These are phyloP conservation scores for Cubamyces lactineus DNA, from an alignment of 768 basidiomycete species.

Conservation along the genomic window DNA sequence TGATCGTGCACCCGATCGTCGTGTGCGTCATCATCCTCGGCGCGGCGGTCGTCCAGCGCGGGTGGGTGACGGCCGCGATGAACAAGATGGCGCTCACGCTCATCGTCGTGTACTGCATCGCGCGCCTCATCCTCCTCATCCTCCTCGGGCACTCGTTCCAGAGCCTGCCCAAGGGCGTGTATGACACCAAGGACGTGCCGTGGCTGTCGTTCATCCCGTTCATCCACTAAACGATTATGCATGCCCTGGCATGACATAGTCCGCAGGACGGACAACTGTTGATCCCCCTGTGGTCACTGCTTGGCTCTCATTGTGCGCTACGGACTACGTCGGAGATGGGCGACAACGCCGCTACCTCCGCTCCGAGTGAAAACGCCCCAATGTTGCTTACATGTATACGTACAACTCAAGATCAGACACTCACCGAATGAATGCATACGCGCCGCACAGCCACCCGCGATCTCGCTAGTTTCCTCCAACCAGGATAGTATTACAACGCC, in stretches of 20 bases:
- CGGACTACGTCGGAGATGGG: no score
- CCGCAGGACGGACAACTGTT: no score
- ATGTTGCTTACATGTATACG: no score
- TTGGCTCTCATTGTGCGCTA: no score
- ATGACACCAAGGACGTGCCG: conserved; percentile 9
- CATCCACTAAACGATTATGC: conserved; percentile 23
- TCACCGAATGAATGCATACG: no score
- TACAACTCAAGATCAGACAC: no score
- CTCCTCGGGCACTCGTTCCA: conserved; percentile 23
- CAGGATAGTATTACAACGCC: conserved; percentile 9
- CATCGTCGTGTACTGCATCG: conserved; percentile 22
- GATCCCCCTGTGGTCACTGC: no score
- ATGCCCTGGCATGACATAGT: neutral
- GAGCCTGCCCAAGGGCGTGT: conserved; percentile 18
- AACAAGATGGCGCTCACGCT: conserved; percentile 20
- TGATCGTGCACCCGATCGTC: conserved; percentile 17
- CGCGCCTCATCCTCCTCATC: conserved; percentile 19
- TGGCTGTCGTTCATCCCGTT: conserved; percentile 18
- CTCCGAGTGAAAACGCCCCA: no score
- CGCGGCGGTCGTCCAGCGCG: conserved; percentile 16
- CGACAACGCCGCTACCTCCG: no score
- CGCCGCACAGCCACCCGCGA: neutral
- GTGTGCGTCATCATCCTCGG: conserved; percentile 22
- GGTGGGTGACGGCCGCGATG: conserved; percentile 23
- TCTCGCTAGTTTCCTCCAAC: neutral